Evolutionary conservation across 108 stramenopile genomes (phyloP).

Genomic region (Nitzschia palea): DNA sequence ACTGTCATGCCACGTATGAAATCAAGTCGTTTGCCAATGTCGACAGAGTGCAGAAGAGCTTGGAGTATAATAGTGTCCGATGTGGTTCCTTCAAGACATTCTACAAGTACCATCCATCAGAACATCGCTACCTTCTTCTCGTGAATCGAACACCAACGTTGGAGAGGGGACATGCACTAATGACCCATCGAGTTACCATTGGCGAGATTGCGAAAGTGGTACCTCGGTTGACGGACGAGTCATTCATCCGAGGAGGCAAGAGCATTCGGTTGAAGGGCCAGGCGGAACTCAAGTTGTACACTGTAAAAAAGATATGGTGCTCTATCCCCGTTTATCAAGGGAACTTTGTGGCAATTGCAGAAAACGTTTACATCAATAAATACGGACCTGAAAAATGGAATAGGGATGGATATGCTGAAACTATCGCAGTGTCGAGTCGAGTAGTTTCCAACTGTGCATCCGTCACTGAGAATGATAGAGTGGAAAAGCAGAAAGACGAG

Average conservation of each 20-base stretch:
- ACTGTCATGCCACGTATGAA: not conserved
- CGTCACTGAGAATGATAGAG: too few species aligned
- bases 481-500: too few species aligned
- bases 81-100: not conserved
- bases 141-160: not conserved
- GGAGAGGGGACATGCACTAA: not conserved
- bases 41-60: not conserved
- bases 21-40: not conserved
- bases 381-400: too few species aligned
- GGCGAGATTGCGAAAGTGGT: not conserved
- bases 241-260: not conserved
- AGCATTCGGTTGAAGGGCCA: not conserved
- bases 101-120: not conserved
- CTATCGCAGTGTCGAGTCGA: too few species aligned
- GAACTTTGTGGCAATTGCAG: not conserved
- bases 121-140: not conserved
- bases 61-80: not conserved
- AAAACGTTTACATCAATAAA: not conserved
- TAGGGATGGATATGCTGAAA: too few species aligned
- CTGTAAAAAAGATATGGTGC: not conserved
- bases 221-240: not conserved
- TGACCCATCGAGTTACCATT: not conserved
- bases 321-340: not conserved
- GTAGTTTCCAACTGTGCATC: too few species aligned
- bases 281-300: not conserved